Conservation (phyloP, 163 green algal species). For the Scenedesmus sp. region DNA sequence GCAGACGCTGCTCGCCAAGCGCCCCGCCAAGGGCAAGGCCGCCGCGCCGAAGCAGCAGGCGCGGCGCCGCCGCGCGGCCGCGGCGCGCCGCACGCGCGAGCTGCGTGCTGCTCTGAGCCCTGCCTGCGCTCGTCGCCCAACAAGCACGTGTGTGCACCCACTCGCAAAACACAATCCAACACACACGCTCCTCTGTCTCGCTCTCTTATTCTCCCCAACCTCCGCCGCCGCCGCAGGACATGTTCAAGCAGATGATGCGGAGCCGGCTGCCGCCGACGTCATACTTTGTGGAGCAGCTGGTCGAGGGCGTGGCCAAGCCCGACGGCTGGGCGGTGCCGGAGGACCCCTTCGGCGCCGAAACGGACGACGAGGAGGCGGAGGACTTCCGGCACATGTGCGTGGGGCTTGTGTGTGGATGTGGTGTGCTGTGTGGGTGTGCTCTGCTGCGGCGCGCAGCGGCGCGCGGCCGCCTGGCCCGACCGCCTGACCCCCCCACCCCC, state of each 20-base stretch:
- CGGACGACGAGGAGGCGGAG: slow-evolving; percentile 63
- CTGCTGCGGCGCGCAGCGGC: background rate
- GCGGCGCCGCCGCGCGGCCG: background rate
- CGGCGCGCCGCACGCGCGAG: no score
- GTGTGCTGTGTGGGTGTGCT: background rate
- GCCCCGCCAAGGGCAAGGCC: slow-evolving; percentile 21
- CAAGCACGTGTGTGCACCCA: no score
- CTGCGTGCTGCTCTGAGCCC: no score
- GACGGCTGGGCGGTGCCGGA: slow-evolving; percentile 55
- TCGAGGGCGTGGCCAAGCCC: slow-evolving; percentile 60
- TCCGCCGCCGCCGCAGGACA: slow-evolving; percentile 37
- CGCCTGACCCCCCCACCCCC: no score
- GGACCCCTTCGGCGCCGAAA: slow-evolving; percentile 54
- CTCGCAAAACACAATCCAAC: no score
- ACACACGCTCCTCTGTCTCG: no score
- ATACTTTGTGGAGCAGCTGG: slow-evolving; percentile 67
- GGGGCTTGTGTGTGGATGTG: background rate
- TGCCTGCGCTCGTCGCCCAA: no score
- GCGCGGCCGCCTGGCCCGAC: background rate
- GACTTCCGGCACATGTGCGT: slow-evolving; percentile 58
- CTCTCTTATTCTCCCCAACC: no score
- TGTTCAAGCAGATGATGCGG: slow-evolving; percentile 67
- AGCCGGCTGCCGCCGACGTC: slow-evolving; percentile 57
- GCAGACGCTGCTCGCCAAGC: slow-evolving; percentile 21
- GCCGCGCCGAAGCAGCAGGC: slow-evolving; percentile 35